These are phyloP conservation scores for Trichoderma pleuroti DNA, from an alignment of 2,329 filamentous ascomycete species.

Conservation along the genomic window DNA sequence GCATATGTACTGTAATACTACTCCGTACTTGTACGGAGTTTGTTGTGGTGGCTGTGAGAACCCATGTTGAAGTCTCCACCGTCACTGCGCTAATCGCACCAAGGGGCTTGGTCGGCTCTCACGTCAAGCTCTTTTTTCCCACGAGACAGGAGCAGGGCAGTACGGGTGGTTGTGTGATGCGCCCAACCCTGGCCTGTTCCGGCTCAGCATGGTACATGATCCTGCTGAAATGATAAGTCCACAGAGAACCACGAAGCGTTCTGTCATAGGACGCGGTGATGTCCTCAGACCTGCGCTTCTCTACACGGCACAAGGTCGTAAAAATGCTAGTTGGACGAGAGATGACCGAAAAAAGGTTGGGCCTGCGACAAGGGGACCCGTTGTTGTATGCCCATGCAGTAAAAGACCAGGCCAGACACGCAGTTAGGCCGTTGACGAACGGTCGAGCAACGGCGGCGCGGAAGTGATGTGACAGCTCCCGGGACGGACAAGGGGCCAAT, in stretches of 20 bases:
- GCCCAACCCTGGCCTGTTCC: background rate
- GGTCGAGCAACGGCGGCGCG: slow-evolving; percentile 9
- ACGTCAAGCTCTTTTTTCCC: background rate
- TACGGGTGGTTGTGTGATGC: background rate
- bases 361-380: slow-evolving; percentile 3
- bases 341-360: slow-evolving; percentile 10
- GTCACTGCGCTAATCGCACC: slow-evolving; percentile 7
- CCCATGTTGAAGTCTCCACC: slow-evolving; percentile 4
- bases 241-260: background rate
- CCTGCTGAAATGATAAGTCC: background rate
- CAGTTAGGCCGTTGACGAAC: slow-evolving; percentile 17
- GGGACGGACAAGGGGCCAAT: background rate
- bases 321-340: slow-evolving; percentile 7
- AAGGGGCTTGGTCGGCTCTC: background rate
- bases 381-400: slow-evolving; percentile 12
- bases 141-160: background rate
- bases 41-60: background rate
- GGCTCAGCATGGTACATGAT: background rate
- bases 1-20: background rate
- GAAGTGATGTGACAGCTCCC: slow-evolving; percentile 15
- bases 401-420: slow-evolving; percentile 8
- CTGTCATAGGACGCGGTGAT: background rate
- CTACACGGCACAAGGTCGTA: background rate
- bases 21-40: background rate
- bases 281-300: background rate